These are phyloP conservation scores for Sugiyamaella castrensis DNA, from an alignment of 1,139 yeast species.

Conservation along the genomic window DNA sequence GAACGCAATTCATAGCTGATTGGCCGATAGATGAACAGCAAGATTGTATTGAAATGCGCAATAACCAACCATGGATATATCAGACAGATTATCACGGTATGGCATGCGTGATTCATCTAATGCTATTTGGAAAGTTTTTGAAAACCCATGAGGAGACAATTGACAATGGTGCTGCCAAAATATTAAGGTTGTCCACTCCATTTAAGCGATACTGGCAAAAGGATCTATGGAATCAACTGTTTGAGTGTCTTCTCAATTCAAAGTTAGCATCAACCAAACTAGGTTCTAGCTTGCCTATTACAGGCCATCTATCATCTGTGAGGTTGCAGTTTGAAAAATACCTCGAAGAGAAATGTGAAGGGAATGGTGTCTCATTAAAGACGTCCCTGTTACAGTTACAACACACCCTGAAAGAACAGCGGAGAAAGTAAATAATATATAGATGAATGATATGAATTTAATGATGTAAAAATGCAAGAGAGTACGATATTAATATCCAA, in stretches of 20 bases:
- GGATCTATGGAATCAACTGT: constrained; percentile 67
- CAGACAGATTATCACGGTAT: constrained; percentile 85
- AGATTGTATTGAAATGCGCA: constrained; percentile 74
- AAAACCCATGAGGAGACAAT: constrained; percentile 38
- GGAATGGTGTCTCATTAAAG: constrained; percentile 27
- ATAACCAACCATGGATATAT: constrained; percentile 64
- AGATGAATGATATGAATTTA: background rate
- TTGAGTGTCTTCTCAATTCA: constrained; percentile 65
- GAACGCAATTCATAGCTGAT: constrained; percentile 54
- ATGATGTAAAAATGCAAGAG: constrained; percentile 2
- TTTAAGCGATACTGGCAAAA: constrained; percentile 78
- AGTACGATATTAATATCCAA: background rate
- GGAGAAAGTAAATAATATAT: constrained; percentile 5
- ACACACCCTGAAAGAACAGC: constrained; percentile 13
- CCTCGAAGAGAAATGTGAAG: constrained; percentile 38
- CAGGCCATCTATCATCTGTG: constrained; percentile 40
- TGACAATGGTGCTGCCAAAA: constrained; percentile 20
- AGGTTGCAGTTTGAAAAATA: constrained; percentile 47
- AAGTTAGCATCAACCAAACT: constrained; percentile 18
- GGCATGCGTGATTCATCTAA: constrained; percentile 69
- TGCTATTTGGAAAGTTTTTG: constrained; percentile 60
- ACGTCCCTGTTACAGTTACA: constrained; percentile 25
- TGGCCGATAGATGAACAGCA: constrained; percentile 65
- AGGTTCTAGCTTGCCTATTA: constrained; percentile 41
- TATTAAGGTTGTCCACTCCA: constrained; percentile 42